Conservation (phyloP, 1,284 basidiomycete species). For the Anthracocystis setariae region DNA sequence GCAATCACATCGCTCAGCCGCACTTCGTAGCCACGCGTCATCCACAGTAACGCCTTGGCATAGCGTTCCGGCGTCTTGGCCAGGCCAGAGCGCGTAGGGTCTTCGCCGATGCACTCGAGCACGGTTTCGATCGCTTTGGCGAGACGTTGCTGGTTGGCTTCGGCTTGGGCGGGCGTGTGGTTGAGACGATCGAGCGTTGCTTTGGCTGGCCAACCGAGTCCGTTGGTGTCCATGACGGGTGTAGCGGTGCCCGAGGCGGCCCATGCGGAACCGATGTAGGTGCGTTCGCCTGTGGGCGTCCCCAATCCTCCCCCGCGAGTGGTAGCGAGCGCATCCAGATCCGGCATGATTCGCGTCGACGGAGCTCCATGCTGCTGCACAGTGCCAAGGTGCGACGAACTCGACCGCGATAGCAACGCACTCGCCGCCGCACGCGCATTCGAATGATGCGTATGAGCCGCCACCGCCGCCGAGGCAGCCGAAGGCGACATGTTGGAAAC, state of each 20-base stretch:
- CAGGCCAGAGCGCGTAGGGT: constrained; percentile 92
- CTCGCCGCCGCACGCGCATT: constrained; percentile 34
- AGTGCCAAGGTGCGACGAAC: constrained; percentile 1
- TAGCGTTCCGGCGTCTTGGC: constrained; percentile 92
- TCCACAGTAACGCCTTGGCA: constrained; percentile 97
- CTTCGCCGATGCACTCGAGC: constrained; percentile 97
- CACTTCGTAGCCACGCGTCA: constrained; percentile 99
- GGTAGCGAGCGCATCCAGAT: constrained; percentile 25
- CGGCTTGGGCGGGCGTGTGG: constrained; percentile 55
- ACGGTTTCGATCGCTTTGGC: constrained; percentile 87
- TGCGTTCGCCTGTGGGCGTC: constrained; percentile 59
- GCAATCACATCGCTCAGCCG: constrained; percentile 94
- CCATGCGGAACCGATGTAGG: constrained; percentile 50
- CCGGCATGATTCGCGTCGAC: constrained; percentile 5
- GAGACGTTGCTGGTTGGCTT: constrained; percentile 73
- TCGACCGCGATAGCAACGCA: constrained; percentile 30
- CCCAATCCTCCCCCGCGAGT: constrained; percentile 58
- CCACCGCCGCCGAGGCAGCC: no score
- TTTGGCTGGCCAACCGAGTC: constrained; percentile 66
- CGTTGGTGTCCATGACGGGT: constrained; percentile 64
- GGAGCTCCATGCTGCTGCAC: constrained; percentile 12
- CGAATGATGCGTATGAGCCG: constrained; percentile 10
- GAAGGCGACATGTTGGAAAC: constrained; percentile 11
- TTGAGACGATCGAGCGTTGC: constrained; percentile 59
- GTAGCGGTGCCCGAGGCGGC: constrained; percentile 42